Base-by-base conservation (phyloP, 768 basidiomycete genomes). In the Tylopilus plumbeoviolaceoides region DNA sequence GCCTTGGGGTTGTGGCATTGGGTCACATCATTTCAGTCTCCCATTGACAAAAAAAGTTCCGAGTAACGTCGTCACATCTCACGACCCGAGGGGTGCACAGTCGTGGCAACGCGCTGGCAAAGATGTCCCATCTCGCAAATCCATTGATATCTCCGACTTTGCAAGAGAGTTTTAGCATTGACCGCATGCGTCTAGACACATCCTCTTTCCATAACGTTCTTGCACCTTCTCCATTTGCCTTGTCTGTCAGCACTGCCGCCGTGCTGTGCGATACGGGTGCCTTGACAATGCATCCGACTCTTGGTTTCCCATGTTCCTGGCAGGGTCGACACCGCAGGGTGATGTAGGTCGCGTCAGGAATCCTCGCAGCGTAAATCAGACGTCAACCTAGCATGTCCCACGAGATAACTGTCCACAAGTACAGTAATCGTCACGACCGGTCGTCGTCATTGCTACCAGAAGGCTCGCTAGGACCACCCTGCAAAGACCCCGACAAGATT, bases 291-390 rank as follows among this genome's bases (percentile, higher is more conserved):
- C 38, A 9, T 38, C 38, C n/a, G 38, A 38, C n/a, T 15, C 12
- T 14, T 33, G 33, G 33, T 33, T 33, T 33, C 38, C n/a, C 38
- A 28, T n/a, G 48, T 48, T 28, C 50, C 44, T 60, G 8, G 18
- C 49, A 60, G 44, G 53, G 47, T 9, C 30, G 35, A 33, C 35
- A 46, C 38, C 47, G 17, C 38, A 38, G 43, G 21, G 20, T 12
- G 33, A 35, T 21, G 63, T 35, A 61, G 52, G 66, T 66, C 63
- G 31, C 20, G 31, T 33, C 48, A 48, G 50, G 64, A 64, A 63
- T 54, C 48, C 30, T 31, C 50, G 28, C 47, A 39, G 36, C 46
- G 46, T 51, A 62, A 62, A 54, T 47, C 48, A 30, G 6, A 6
- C 42, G 12, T 35, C 31, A 33, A 8, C 27, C 30, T 14, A 33